phyloP scores from a whole-genome alignment of 768 basidiomycete species.

The Multifurca ochricompacta region DNA sequence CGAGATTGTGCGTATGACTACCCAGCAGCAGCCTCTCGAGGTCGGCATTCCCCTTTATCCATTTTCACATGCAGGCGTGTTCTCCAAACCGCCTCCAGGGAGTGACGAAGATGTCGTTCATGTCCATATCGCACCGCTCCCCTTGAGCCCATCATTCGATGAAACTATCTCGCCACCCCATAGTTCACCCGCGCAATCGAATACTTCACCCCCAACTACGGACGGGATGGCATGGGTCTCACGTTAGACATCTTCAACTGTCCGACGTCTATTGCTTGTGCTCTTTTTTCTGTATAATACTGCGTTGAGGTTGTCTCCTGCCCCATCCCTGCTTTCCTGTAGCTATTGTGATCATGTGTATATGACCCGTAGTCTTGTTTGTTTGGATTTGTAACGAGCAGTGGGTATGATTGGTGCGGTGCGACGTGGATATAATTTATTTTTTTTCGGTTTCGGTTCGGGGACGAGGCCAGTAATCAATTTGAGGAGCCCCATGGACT shows the following conservation, averaged over 20 bases:
- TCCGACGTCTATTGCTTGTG: neutral
- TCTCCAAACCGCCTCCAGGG: constrained; percentile 39
- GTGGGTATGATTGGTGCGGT: neutral
- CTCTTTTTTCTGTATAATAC: neutral
- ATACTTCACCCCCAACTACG: constrained; percentile 20
- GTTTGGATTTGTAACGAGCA: neutral
- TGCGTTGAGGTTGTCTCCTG: neutral
- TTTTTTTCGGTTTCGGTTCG: no score
- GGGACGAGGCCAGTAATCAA: no score
- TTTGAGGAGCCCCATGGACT: neutral
- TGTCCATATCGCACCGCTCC: constrained; percentile 31
- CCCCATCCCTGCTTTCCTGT: neutral
- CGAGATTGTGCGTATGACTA: constrained; percentile 77
- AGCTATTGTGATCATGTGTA: neutral
- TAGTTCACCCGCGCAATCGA: constrained; percentile 9
- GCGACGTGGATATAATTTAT: neutral
- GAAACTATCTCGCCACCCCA: constrained; percentile 23
- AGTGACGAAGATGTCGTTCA: constrained; percentile 27
- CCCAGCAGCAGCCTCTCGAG: constrained; percentile 70
- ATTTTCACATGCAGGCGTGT: constrained; percentile 63
- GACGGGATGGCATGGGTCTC: constrained; percentile 8
- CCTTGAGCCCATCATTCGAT: constrained; percentile 32
- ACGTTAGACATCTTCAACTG: constrained; percentile 1
- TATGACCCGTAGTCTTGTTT: neutral
- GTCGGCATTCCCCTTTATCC: constrained; percentile 76